Conservation (phyloP, 495 filamentous ascomycete species). For the Talaromyces proteolyticus region DNA sequence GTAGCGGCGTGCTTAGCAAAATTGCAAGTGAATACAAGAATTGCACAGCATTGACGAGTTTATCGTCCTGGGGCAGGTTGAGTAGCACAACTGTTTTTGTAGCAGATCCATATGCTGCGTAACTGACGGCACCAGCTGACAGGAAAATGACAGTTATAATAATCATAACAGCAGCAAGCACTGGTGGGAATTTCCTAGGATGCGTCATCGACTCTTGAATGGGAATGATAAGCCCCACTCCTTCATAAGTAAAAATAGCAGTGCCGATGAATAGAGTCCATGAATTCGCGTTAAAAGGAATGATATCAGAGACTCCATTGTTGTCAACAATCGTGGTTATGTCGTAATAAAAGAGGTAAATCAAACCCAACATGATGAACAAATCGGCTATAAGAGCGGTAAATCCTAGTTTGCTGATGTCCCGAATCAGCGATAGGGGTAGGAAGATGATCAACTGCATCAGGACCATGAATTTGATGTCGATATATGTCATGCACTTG, state of each 20-base stretch:
- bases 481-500: slow-evolving; percentile 71
- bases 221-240: slow-evolving; percentile 96
- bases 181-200: slow-evolving; percentile 78
- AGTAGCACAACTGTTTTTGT: slow-evolving; percentile 95
- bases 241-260: slow-evolving; percentile 98
- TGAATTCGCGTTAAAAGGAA: slow-evolving; percentile 74
- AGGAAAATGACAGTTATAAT: slow-evolving; percentile 89
- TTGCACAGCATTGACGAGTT: slow-evolving; percentile 92
- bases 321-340: slow-evolving; percentile 71
- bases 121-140: slow-evolving; percentile 85
- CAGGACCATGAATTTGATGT: slow-evolving; percentile 83
- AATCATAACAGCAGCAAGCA: slow-evolving; percentile 86
- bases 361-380: slow-evolving; percentile 86
- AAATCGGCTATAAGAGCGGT: slow-evolving; percentile 88
- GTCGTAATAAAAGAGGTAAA: slow-evolving; percentile 96
- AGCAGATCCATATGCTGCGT: slow-evolving; percentile 89
- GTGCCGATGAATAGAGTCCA: slow-evolving; percentile 99
- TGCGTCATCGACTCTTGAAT: slow-evolving; percentile 96
- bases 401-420: slow-evolving; percentile 90
- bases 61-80: slow-evolving; percentile 93
- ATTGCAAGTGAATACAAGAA: slow-evolving; percentile 95
- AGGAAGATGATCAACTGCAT: slow-evolving; percentile 92
- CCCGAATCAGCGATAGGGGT: slow-evolving; percentile 85
- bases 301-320: slow-evolving; percentile 77
- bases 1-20: slow-evolving; percentile 84